These are phyloP conservation scores for Gaeumannomyces tritici DNA, from an alignment of 2,329 filamentous ascomycete species.

Conservation along the genomic window DNA sequence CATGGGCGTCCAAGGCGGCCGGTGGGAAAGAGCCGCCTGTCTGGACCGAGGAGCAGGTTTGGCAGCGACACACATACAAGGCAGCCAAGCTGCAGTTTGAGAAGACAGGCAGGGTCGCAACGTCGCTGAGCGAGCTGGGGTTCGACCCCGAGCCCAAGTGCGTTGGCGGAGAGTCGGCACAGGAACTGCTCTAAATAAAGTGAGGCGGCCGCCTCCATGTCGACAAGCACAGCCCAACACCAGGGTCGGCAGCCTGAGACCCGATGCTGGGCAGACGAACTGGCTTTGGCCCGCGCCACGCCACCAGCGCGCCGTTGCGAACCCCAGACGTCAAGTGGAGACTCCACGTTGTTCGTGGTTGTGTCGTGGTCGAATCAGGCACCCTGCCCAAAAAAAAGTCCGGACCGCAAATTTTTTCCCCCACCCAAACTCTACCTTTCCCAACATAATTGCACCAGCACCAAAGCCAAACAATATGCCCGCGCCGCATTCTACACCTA, in stretches of 20 bases:
- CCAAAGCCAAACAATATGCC: too few relatives aligned
- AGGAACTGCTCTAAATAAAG: constrained; percentile 8
- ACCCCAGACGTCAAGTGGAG: background rate
- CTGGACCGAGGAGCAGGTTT: constrained; percentile 64
- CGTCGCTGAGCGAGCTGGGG: constrained; percentile 61
- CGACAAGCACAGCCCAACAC: background rate
- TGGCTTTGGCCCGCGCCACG: background rate
- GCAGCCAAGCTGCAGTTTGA: constrained; percentile 66
- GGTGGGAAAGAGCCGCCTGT: constrained; percentile 57
- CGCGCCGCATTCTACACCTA: too few relatives aligned
- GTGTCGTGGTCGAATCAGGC: background rate
- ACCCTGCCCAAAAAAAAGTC: too few relatives aligned
- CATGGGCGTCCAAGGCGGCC: constrained; percentile 45
- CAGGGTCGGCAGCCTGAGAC: background rate
- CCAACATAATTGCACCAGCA: too few relatives aligned
- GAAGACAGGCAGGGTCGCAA: constrained; percentile 52
- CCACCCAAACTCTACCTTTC: too few relatives aligned
- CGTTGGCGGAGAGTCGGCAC: constrained; percentile 5
- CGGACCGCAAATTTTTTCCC: too few relatives aligned
- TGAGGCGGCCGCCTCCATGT: background rate
- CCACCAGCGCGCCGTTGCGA: background rate
- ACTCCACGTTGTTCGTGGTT: background rate
- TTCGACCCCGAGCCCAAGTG: constrained; percentile 39
- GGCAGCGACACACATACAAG: constrained; percentile 59
- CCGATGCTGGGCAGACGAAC: background rate